Conservation (phyloP, 495 filamentous ascomycete genomes). For the Cudoniella acicularis region DNA sequence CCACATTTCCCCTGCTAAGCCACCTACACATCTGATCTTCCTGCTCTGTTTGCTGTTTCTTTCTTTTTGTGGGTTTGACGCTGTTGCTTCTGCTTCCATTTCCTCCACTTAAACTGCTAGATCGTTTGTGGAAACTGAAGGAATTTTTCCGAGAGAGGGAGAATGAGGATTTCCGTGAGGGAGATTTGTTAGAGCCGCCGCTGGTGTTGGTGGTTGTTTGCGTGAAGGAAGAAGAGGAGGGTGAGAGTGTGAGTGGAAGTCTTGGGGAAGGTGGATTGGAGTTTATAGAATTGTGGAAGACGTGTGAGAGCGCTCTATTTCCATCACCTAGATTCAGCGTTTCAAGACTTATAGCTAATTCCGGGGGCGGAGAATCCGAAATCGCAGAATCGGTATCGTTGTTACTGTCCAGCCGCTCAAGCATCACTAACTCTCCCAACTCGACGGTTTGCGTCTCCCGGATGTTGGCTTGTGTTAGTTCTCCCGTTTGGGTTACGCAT, state of each 20-base stretch:
- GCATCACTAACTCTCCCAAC: conserved; percentile 79
- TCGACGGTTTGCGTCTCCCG: conserved; percentile 73
- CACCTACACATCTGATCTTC: conserved; percentile 60
- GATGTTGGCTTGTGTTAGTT: conserved; percentile 77
- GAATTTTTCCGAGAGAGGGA: conserved; percentile 4
- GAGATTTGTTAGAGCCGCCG: neutral
- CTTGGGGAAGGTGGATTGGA: neutral
- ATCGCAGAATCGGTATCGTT: neutral
- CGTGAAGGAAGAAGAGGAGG: neutral
- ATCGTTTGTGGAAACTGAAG: neutral
- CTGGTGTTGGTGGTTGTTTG: too few species aligned
- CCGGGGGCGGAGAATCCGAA: neutral
- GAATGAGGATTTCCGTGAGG: conserved; percentile 18
- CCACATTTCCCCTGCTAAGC: conserved; percentile 77
- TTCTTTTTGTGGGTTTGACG: conserved; percentile 17
- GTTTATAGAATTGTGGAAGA: conserved; percentile 7
- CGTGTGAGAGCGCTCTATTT: neutral
- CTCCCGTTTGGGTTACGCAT: conserved; percentile 81
- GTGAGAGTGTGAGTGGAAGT: neutral
- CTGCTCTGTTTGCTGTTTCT: conserved; percentile 14
- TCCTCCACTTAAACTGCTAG: neutral
- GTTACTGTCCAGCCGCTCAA: conserved; percentile 46
- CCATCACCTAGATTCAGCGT: neutral
- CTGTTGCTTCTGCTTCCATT: neutral
- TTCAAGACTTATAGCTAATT: neutral